Conservation (phyloP, 192 early-diverging fungal genomes). For the Hyaloraphidium curvatum region DNA sequence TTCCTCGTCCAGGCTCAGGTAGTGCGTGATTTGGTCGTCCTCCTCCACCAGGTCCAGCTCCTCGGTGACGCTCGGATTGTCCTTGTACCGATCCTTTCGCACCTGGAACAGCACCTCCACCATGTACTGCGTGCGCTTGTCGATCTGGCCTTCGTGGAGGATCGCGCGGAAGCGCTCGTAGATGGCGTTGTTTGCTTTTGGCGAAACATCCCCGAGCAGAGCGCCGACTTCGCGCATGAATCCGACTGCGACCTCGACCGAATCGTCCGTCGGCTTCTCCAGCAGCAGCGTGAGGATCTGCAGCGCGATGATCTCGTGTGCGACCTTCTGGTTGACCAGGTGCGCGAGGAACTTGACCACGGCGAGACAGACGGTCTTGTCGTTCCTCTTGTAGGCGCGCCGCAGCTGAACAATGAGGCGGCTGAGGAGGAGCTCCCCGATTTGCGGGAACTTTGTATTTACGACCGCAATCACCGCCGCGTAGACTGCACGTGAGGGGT, state of each 20-base stretch:
- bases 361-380: slow-evolving; percentile 77
- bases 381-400: slow-evolving; percentile 73
- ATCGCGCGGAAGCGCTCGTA: slow-evolving; percentile 85
- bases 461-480: slow-evolving; percentile 69
- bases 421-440: slow-evolving; percentile 71
- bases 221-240: slow-evolving; percentile 81
- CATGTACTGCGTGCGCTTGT: slow-evolving; percentile 93
- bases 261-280: slow-evolving; percentile 77
- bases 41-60: slow-evolving; percentile 84
- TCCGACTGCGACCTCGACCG: slow-evolving; percentile 86
- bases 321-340: slow-evolving; percentile 75
- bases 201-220: slow-evolving; percentile 54
- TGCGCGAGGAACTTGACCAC: slow-evolving; percentile 75
- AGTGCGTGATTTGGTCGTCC: slow-evolving; percentile 88
- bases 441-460: slow-evolving; percentile 81
- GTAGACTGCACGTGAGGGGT: slow-evolving; percentile 84
- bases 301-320: slow-evolving; percentile 72
- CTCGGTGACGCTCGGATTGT: slow-evolving; percentile 49
- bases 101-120: slow-evolving; percentile 93
- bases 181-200: slow-evolving; percentile 56
- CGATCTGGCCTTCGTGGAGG: slow-evolving; percentile 81
- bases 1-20: slow-evolving; percentile 62
- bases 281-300: slow-evolving; percentile 67
- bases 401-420: slow-evolving; percentile 77
- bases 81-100: slow-evolving; percentile 81